Conservation (phyloP, 1,284 basidiomycete species). For the Cutaneotrichosporon sp. region DNA sequence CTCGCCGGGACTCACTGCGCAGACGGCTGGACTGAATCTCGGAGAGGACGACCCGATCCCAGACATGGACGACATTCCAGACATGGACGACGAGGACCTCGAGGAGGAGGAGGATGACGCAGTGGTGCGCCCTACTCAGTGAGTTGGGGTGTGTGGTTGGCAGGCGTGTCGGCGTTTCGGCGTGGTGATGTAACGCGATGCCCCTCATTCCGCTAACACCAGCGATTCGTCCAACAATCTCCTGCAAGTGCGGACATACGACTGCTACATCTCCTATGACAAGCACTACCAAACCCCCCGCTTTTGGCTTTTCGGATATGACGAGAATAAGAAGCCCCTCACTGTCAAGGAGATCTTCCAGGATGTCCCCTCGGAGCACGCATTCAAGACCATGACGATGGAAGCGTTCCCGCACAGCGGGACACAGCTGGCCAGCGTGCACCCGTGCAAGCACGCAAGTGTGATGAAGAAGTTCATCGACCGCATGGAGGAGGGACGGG, state of each 20-base stretch:
- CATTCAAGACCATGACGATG: constrained; percentile 97
- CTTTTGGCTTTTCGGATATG: constrained; percentile 91
- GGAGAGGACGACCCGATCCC: constrained; percentile 57
- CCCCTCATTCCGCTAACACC: background rate
- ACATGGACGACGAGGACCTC: constrained; percentile 78
- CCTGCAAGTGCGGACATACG: constrained; percentile 93
- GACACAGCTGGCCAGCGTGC: constrained; percentile 82
- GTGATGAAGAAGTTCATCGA: constrained; percentile 99
- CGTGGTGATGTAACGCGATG: no score
- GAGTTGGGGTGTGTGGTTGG: background rate
- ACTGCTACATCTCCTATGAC: constrained; percentile 98
- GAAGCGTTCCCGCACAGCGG: constrained; percentile 92
- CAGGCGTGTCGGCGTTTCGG: no score
- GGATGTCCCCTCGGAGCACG: constrained; percentile 95
- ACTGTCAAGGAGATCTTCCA: constrained; percentile 91
- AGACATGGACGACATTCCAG: constrained; percentile 85
- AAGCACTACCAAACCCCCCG: constrained; percentile 97
- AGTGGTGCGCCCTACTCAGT: constrained; percentile 32
- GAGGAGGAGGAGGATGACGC: constrained; percentile 68
- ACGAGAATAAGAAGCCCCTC: constrained; percentile 85
- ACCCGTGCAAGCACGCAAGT: constrained; percentile 97
- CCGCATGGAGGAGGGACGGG: constrained; percentile 84
- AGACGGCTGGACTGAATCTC: constrained; percentile 50
- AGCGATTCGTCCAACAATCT: constrained; percentile 57
- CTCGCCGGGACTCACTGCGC: constrained; percentile 28